Base-by-base conservation (phyloP, 805 yeast genomes). In the Saccharomyces jurei region DNA sequence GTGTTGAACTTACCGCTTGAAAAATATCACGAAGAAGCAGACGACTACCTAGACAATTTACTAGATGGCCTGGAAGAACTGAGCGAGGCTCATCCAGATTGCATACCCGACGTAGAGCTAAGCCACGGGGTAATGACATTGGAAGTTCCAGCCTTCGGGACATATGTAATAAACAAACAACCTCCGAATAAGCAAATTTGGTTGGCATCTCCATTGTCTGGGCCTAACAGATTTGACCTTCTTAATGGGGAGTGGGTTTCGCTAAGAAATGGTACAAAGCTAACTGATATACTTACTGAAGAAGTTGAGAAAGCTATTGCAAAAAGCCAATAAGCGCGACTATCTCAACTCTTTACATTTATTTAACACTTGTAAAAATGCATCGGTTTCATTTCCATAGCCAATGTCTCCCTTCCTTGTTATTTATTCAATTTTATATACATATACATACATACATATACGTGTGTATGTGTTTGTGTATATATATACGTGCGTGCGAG, bases 141-240 rank as follows among this genome's bases (percentile, higher is more conserved):
- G 54, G 81, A 77, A 6, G 63, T 87, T 17, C 88, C 92, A 2
- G 80, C 83, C 1, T 74, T 76, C 17, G 98, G 97, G 1, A 80
- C 91, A 0, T 94, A 94, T 67, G 96, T 94, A 29, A 84, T 94
- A 66, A 94, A 94, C 74, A 92, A 90, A 66, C 98, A 94, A 71
- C 99, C 99, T 1, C 97, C 99, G 3, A 94, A 90, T 72, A 86
- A 88, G 71, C 99, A 94, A 69, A 86, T 94, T 30, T 94, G 99
- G 99, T 77, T 92, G 52, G 82, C 95, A 56, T 87, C 96, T 48
- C 99, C 99, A 0, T 66, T 89, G 3, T 86, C 95, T 6, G 99
- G 99, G 0, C 99, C 99, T 5, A 89, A 90, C 65, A 73, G 87
- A 60, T 87, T 82, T 64, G 98, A 94, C 68, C 81, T 79, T 58